Evolutionary conservation across 2,329 filamentous ascomycete genomes (phyloP), one percentile per base, ranked within the genome.

Genomic region (Fusarium staphyleae): DNA sequence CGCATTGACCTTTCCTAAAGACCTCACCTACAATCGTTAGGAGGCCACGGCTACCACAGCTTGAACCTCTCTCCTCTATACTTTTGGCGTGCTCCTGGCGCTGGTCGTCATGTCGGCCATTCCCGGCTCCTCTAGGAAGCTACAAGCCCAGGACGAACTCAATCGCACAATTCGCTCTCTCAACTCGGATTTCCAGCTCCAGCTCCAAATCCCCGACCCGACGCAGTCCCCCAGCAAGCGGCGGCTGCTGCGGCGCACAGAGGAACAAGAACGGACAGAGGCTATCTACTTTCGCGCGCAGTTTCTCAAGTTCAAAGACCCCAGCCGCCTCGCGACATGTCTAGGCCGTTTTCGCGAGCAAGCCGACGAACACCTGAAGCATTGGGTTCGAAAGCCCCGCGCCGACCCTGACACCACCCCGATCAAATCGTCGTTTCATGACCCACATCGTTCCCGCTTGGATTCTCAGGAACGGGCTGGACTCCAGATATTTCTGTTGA

Each of bases 181-280:
- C 18, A 72, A 67, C 39, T 49, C 48, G 22, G 58, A 65, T 28
- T 72, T 66, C 40, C 52, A 51, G 9, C 59, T 73, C 3, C 48
- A 57, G 12, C 64, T 72, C 12, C 35, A 48, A 14, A 51, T 60
- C 14, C 66, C 66, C 3, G 63, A 68, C 44, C 39, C 55, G 6
- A 62, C 43, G 2, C 45, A 68, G n/a, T 67, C 67, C 19, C 69
- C 68, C n/a, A 63, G 53, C 35, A 65, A 65, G 42, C 58, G 54
- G 15, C 60, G 54, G 22, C 55, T 52, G 29, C 57, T 51, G 36
- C 51, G 26, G 16, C 61, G 49, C 15, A 62, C 56, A 8, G 63
- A 63, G 28, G 65, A 69, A 6, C 60, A 70, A 30, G 52, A 54
- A 2, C 59, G 63, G 3, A 48, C 52, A 14, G 50, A 67, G 24